Conservation (phyloP, 129 eudicot genomes). For the Flaveria bidentis region DNA sequence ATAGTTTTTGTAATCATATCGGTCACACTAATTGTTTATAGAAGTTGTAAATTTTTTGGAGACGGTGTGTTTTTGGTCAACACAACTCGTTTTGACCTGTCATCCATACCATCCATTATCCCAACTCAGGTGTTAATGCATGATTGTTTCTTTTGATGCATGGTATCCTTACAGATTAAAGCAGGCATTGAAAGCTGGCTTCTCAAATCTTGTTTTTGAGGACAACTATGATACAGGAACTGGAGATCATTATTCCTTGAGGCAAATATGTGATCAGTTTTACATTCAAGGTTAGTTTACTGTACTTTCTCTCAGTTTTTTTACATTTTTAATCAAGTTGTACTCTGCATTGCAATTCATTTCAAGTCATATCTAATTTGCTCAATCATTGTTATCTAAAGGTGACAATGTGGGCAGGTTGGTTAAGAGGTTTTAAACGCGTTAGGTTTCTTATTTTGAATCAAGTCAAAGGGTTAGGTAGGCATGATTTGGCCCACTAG, state of each 20-base stretch:
- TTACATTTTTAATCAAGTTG: slow-evolving; percentile 6
- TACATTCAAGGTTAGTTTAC: slow-evolving; percentile 72
- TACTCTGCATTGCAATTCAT: neutral
- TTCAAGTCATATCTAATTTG: neutral
- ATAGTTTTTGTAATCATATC: neutral
- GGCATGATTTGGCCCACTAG: neutral
- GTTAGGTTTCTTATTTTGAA: neutral
- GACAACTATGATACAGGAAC: slow-evolving; percentile 99
- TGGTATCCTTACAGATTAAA: slow-evolving; percentile 53
- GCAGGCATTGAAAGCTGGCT: slow-evolving; percentile 95
- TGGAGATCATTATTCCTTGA: slow-evolving; percentile 95
- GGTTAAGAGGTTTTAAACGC: neutral
- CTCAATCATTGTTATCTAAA: neutral
- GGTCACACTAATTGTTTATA: neutral
- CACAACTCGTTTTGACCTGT: neutral
- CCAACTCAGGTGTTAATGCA: neutral
- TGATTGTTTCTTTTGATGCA: slow-evolving; percentile 3
- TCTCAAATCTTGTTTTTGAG: slow-evolving; percentile 91
- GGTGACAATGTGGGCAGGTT: neutral
- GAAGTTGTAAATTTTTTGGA: neutral
- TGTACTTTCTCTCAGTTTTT: neutral
- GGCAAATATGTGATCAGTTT: slow-evolving; percentile 93
- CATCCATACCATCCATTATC: neutral
- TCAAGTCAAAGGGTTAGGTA: neutral
- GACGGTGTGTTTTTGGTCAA: neutral